These are phyloP conservation scores for Ricinus communis DNA, from an alignment of 345 rosid genomes.

Conservation along the genomic window DNA sequence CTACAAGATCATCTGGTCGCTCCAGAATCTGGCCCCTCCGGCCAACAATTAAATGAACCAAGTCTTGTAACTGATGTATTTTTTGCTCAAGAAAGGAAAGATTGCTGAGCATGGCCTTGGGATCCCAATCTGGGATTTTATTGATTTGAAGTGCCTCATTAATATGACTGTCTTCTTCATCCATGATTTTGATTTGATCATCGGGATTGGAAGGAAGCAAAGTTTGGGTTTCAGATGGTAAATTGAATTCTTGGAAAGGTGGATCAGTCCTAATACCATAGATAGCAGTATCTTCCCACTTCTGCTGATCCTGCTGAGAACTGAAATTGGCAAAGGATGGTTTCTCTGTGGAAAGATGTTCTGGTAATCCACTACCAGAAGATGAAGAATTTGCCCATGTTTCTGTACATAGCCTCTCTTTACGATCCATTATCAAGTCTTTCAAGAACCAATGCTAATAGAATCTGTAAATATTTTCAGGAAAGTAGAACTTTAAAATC, in stretches of 20 bases:
- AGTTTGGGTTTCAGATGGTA: constrained; percentile 29
- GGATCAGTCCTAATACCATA: constrained; percentile 44
- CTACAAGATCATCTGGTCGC: constrained; percentile 50
- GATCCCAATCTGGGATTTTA: constrained; percentile 80
- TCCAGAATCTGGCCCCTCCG: constrained; percentile 49
- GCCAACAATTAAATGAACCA: constrained; percentile 69
- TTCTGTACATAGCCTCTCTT: constrained; percentile 44
- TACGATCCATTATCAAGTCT: constrained; percentile 52
- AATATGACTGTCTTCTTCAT: constrained; percentile 28
- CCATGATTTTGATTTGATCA: constrained; percentile 38
- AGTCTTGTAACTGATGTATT: constrained; percentile 83
- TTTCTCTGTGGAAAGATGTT: constrained; percentile 32
- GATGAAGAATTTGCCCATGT: constrained; percentile 54
- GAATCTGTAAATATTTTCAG: constrained; percentile 15
- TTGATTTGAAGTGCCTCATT: constrained; percentile 39
- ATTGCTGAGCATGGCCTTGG: constrained; percentile 68
- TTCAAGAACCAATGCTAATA: constrained; percentile 13
- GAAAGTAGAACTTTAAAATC: constrained; percentile 5
- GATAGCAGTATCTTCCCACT: constrained; percentile 60
- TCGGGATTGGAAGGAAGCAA: constrained; percentile 26
- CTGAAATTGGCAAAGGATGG: constrained; percentile 36
- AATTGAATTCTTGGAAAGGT: constrained; percentile 44
- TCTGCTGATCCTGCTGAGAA: constrained; percentile 43
- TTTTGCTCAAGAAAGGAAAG: constrained; percentile 84
- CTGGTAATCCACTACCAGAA: constrained; percentile 34